These are phyloP conservation scores for Crinitomyces ghanaensis DNA, from an alignment of 805 yeast genomes.

Conservation along the genomic window DNA sequence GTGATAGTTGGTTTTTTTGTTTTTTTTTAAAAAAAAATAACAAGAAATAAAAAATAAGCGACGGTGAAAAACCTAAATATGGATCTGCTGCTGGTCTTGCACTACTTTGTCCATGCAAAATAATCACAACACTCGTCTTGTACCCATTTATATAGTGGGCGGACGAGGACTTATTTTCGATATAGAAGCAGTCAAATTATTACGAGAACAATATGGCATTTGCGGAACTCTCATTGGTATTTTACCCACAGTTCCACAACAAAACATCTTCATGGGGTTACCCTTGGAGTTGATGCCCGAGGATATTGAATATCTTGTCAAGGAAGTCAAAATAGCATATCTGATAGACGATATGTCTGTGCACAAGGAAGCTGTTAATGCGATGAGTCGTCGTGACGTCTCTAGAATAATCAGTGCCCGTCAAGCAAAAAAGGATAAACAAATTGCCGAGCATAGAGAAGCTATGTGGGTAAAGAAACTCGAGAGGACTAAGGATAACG, in stretches of 20 bases:
- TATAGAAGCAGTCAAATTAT: slow-evolving; percentile 37
- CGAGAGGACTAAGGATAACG: too few relatives aligned
- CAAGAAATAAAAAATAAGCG: too few relatives aligned
- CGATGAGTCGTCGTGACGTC: slow-evolving; percentile 12
- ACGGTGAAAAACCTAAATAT: too few relatives aligned
- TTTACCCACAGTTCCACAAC: slow-evolving; percentile 85
- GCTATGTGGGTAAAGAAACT: slow-evolving; percentile 12
- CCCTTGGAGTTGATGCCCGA: slow-evolving; percentile 67
- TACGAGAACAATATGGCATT: slow-evolving; percentile 50
- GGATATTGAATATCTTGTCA: slow-evolving; percentile 59
- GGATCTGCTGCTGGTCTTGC: too few relatives aligned
- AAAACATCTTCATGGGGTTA: slow-evolving; percentile 72
- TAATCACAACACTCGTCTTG: slow-evolving; percentile 6
- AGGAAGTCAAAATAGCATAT: slow-evolving; percentile 29
- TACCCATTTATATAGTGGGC: slow-evolving; percentile 30
- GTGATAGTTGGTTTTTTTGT: too few relatives aligned
- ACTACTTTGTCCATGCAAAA: too few relatives aligned
- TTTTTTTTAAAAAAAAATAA: too few relatives aligned
- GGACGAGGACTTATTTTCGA: slow-evolving; percentile 48
- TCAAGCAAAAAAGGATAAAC: slow-evolving; percentile 12
- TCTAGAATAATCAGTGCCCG: slow-evolving; percentile 11
- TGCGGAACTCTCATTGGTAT: slow-evolving; percentile 77
- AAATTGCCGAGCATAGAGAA: slow-evolving; percentile 12
- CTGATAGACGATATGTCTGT: slow-evolving; percentile 34
- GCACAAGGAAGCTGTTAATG: slow-evolving; percentile 14